Base-by-base conservation (phyloP, 495 filamentous ascomycete species). In the Aspergillus mulundensis region DNA sequence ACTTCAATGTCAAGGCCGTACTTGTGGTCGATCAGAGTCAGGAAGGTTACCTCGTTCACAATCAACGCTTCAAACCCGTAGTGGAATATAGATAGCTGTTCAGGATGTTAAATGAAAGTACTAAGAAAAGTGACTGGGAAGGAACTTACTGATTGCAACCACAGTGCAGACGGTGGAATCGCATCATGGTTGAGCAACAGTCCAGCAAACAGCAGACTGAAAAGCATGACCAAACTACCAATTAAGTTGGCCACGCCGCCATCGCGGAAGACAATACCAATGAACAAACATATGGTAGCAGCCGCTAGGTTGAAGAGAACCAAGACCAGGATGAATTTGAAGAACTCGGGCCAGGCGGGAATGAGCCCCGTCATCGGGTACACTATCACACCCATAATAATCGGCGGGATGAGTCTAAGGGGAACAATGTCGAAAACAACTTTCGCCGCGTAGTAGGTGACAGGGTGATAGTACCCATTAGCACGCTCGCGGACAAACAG, bases 311-410 rank as follows among this genome's bases (percentile, higher is more conserved):
- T 99, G 75, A 99, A 99, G 24, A 99, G 83, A 4, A 97, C 87
- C 32, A 99, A 76, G 23, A 97, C 87, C 7, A 97, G 78, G 62
- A 97, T 82, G 65, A 97, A 99, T 53, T 87, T 88, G 61, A 94
- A 78, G 69, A 99, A 99, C 62, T 95, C 84, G 11, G 83, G 79
- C 76, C 84, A 86, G 46, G 89, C 85, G 4, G 93, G 80, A 38
- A 92, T 86, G 8, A 99, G 78, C n/a, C 94, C 94, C 0, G 92
- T 90, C 95, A 99, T 99, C 1, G 94, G 94, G 70, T 99, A 99
- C 21, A 99, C 82, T 59, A 99, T 96, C 7, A 88, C 79, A n/a
- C 94, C 95, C 81, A 97, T 92, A 53, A 99, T 88, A 61, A 97
- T 88, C 2, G 94, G 95, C 25, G 94, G 94, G 55, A 99, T 88